These are phyloP conservation scores for Nothopassalora personata DNA, from an alignment of 2,329 filamentous ascomycete species.

Conservation along the genomic window DNA sequence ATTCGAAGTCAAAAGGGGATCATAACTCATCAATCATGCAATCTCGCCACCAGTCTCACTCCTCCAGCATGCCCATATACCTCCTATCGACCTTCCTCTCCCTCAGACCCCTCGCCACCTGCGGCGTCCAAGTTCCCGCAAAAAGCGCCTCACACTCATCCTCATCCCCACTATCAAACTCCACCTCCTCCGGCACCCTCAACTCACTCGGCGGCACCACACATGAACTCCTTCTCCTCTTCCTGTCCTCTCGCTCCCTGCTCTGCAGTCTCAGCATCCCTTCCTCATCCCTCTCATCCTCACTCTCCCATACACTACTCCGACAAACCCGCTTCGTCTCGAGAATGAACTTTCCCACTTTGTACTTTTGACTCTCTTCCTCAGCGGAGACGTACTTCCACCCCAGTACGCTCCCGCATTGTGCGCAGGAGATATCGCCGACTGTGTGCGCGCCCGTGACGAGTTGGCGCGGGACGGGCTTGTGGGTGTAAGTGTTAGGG, in stretches of 20 bases:
- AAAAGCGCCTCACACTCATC: constrained; percentile 64
- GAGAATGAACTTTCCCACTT: constrained; percentile 62
- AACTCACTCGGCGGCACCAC: constrained; percentile 20
- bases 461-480: constrained; percentile 52
- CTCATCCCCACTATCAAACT: constrained; percentile 62
- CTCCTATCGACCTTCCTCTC: constrained; percentile 26
- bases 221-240: constrained; percentile 43
- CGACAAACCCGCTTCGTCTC: constrained; percentile 54
- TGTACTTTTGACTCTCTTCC: constrained; percentile 58
- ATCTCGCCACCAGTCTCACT: not conserved
- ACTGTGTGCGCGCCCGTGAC: constrained; percentile 61
- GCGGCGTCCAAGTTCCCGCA: constrained; percentile 55
- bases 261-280: constrained; percentile 9
- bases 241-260: constrained; percentile 43
- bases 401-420: constrained; percentile 53
- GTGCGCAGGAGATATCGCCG: constrained; percentile 53
- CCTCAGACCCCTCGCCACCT: constrained; percentile 46
- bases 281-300: constrained; percentile 23
- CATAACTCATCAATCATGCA: not conserved
- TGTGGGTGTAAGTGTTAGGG: constrained; percentile 55
- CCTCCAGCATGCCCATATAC: not conserved
- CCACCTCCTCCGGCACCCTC: constrained; percentile 34
- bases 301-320: constrained; percentile 49
- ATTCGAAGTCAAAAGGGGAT: not conserved
- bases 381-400: constrained; percentile 63